phyloP scores from a whole-genome alignment of 139 green algal species.

The Tetratostichococcus sp. region DNA sequence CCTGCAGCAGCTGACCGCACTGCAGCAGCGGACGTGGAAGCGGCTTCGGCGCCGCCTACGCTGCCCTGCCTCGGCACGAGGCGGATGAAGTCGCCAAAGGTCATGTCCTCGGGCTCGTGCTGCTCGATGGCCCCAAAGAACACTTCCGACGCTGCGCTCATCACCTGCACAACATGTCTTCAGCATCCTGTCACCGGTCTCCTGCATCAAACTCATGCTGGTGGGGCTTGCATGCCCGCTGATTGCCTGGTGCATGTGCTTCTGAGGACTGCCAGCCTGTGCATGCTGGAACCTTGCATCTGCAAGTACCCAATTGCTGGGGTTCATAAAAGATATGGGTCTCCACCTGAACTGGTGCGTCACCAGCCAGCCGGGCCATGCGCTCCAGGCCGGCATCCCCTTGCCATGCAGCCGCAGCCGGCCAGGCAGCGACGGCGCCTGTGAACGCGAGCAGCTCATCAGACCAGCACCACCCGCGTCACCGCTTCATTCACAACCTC shows the following conservation, averaged over 20 bases:
- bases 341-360: slow-evolving; percentile 13
- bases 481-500: too few relatives aligned
- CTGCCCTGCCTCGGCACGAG: slow-evolving; percentile 9
- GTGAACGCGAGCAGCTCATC: background rate
- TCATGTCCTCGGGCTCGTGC: slow-evolving; percentile 25
- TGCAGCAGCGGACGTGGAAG: too few relatives aligned
- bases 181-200: too few relatives aligned
- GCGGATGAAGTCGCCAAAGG: slow-evolving; percentile 17
- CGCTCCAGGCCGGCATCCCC: slow-evolving; percentile 15
- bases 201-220: too few relatives aligned
- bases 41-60: slow-evolving; percentile 6
- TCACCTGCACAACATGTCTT: slow-evolving; percentile 25
- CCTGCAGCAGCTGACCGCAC: too few relatives aligned
- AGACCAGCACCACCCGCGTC: too few relatives aligned
- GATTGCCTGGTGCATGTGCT: too few relatives aligned
- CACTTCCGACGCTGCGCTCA: slow-evolving; percentile 11
- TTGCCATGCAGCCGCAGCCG: slow-evolving; percentile 17
- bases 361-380: slow-evolving; percentile 21
- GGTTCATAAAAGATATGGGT: too few relatives aligned
- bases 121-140: slow-evolving; percentile 54
- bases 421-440: slow-evolving; percentile 29
- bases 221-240: too few relatives aligned
- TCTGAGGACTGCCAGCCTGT: background rate
- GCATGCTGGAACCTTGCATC: too few relatives aligned
- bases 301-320: too few relatives aligned